A percentile compares a stretch with the other conserved stretches of the same genome.
These are phyloP conservation scores for Poterioochromonas sp. DNA, from an alignment of 352 stramenopile genomes.

Conservation along the genomic window DNA sequence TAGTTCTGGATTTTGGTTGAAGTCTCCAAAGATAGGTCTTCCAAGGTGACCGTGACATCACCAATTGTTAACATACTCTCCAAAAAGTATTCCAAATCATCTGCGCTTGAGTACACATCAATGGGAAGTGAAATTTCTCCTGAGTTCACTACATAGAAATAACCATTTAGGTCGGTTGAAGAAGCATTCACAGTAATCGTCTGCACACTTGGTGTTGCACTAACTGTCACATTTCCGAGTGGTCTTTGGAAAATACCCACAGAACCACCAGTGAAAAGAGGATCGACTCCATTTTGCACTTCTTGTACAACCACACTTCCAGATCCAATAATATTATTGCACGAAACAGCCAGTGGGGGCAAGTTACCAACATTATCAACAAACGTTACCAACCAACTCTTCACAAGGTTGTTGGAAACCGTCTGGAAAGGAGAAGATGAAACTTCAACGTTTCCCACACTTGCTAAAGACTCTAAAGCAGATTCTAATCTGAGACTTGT, in stretches of 20 bases:
- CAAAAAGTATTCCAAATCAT: conserved; percentile 49
- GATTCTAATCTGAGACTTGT: conserved; percentile 49
- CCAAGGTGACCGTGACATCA: conserved; percentile 45
- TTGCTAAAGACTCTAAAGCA: conserved; percentile 59
- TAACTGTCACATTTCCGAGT: conserved; percentile 44
- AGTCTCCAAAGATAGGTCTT: conserved; percentile 39
- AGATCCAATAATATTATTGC: conserved; percentile 15
- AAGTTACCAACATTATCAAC: conserved; percentile 50
- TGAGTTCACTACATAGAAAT: conserved; percentile 54
- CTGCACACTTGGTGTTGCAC: conserved; percentile 44
- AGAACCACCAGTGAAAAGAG: conserved; percentile 49
- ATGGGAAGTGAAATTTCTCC: conserved; percentile 49
- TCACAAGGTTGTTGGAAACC: conserved; percentile 42
- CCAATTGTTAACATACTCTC: conserved; percentile 54
- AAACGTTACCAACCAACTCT: conserved; percentile 50
- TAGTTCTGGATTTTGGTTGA: conserved; percentile 35
- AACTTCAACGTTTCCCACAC: conserved; percentile 65
- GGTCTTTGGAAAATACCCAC: conserved; percentile 48
- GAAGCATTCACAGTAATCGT: conserved; percentile 51
- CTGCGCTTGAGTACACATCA: conserved; percentile 42
- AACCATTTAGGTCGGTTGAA: conserved; percentile 53
- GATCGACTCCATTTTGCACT: conserved; percentile 19
- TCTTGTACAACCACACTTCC: not conserved
- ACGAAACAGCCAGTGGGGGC: conserved; percentile 31
- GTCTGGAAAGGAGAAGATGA: conserved; percentile 42